Evolutionary conservation across 2,329 filamentous ascomycete species (phyloP), one percentile per base, ranked within the genome.

Genomic region (Curvularia sp.): DNA sequence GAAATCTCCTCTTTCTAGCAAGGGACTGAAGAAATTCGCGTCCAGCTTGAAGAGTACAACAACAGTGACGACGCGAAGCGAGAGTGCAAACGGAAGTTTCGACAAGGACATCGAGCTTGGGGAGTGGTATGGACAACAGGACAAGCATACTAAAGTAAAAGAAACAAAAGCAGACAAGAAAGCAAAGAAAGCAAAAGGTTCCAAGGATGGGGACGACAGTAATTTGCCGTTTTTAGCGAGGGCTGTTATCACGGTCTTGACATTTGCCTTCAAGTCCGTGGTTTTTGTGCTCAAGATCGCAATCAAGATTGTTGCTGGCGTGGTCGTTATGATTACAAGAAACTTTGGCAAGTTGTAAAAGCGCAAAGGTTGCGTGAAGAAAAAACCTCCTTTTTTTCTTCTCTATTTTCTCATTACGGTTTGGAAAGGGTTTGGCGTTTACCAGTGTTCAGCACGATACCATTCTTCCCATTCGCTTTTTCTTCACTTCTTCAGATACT

Each of bases 201-300:
- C 25, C 50, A 53, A 70, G 50, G 72, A 74, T 15, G 13, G 32
- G 2, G 70, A 76, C 3, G 63, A 74, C 49, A 70, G 74, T 6
- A 75, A 75, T 53, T 55, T 81, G 38, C 78, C 78, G 12, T 69
- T 75, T 27, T 60, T 80, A 12, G 74, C 77, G 19, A 69, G 77
- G 30, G 76, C 73, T 2, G 68, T 80, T 5, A 71, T 82, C 4
- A 68, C 67, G 1, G 59, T 81, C 23, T 56, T 81, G 32, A 77
- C 74, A 0, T 75, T 81, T 61, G 73, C 71, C 5, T 76, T 82
- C 53, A 81, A 79, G 65, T 71, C 74, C 1, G 72, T 78, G 2
- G 76, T 81, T 2, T 80, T 76, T 60, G 72, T 81, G 42, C 53
- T 82, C 6, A 73, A 73, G 49, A 68, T 80, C 15, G 73, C 70